Conservation (phyloP, 495 filamentous ascomycete species). For the Neurospora hispaniola region DNA sequence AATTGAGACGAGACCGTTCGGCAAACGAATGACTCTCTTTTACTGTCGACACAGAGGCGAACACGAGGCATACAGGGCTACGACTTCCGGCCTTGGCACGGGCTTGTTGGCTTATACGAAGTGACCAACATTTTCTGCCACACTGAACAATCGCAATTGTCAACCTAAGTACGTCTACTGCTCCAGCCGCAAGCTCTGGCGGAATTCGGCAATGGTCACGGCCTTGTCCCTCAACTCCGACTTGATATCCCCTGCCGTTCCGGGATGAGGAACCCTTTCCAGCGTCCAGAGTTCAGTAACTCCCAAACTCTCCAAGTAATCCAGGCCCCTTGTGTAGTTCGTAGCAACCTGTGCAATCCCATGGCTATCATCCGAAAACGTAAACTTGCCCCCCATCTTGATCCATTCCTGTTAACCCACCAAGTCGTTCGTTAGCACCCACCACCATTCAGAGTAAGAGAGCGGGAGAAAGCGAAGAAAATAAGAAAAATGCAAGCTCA, state of each 20-base stretch:
- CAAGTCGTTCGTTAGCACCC: neutral
- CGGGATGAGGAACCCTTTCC: slow-evolving; percentile 18
- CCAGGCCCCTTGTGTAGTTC: slow-evolving; percentile 38
- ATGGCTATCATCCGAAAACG: slow-evolving; percentile 87
- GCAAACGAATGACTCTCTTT: neutral
- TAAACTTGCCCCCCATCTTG: slow-evolving; percentile 63
- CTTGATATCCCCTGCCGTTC: slow-evolving; percentile 8
- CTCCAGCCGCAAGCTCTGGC: slow-evolving; percentile 17
- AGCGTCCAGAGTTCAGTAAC: slow-evolving; percentile 40
- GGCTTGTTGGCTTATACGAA: neutral
- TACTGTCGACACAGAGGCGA: neutral
- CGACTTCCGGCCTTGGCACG: too few relatives aligned
- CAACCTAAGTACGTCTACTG: neutral
- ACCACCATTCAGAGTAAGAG: neutral
- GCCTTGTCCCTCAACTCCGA: slow-evolving; percentile 21
- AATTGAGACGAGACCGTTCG: neutral
- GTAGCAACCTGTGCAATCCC: slow-evolving; percentile 67
- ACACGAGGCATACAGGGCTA: neutral
- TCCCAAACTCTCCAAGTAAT: slow-evolving; percentile 42
- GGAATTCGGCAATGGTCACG: slow-evolving; percentile 23
- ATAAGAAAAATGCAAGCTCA: slow-evolving; percentile 24
- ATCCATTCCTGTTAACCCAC: slow-evolving; percentile 23
- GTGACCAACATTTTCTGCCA: neutral
- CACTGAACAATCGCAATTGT: neutral
- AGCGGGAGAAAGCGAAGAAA: neutral